Conservation (phyloP, 1,284 basidiomycete species). For the Fomitiporia mediterranea region DNA sequence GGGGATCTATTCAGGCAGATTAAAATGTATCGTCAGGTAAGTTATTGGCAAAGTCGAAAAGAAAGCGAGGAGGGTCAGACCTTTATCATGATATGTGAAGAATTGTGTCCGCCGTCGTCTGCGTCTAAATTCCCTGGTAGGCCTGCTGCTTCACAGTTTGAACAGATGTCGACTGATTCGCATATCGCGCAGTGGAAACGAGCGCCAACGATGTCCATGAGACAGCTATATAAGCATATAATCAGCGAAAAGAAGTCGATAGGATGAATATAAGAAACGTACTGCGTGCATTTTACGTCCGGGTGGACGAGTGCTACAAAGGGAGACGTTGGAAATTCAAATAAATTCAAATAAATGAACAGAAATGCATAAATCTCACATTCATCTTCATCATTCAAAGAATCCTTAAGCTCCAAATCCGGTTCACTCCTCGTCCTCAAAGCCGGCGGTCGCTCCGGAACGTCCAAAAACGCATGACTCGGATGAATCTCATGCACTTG, state of each 20-base stretch:
- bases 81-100: conserved; percentile 91
- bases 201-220: conserved; percentile 84
- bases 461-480: conserved; percentile 74
- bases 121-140: conserved; percentile 76
- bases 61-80: conserved; percentile 36
- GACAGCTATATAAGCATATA: conserved; percentile 53
- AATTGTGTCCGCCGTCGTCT: conserved; percentile 68
- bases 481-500: conserved; percentile 89
- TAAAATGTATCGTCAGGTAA: no score
- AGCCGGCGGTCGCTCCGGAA: conserved; percentile 53
- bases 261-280: conserved; percentile 32
- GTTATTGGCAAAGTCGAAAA: not conserved
- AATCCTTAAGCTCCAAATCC: conserved; percentile 28
- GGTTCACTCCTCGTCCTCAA: conserved; percentile 38
- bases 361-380: conserved; percentile 40
- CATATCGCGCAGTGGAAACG: conserved; percentile 91
- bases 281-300: conserved; percentile 76
- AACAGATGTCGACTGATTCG: conserved; percentile 75
- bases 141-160: conserved; percentile 84
- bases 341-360: conserved; percentile 9
- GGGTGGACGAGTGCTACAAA: conserved; percentile 63
- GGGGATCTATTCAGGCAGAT: conserved; percentile 58
- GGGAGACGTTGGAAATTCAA: not conserved
- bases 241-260: conserved; percentile 5
- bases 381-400: conserved; percentile 44